Evolutionary conservation across 208 protist species (phyloP).

Genomic region (Trypanosoma vivax): DNA sequence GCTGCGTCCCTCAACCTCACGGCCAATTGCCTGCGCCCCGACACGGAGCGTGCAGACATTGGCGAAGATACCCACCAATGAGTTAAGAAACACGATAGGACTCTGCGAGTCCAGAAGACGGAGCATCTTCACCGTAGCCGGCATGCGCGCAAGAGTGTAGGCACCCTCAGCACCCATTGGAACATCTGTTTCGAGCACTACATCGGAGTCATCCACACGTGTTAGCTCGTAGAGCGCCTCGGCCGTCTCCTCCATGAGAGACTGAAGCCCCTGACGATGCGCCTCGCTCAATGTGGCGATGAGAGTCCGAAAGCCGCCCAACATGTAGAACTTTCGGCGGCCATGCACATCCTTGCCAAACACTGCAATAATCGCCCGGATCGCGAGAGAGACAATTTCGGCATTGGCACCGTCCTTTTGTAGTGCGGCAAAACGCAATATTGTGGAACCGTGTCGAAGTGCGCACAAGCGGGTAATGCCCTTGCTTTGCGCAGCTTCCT

Average conservation of each 20-base stretch:
- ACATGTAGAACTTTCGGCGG: slow-evolving; percentile 27
- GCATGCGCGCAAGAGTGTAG: slow-evolving; percentile 56
- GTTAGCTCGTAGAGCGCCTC: slow-evolving; percentile 56
- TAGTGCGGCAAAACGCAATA: slow-evolving; percentile 50
- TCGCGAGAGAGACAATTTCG: slow-evolving; percentile 28
- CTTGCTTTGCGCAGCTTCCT: slow-evolving; percentile 54
- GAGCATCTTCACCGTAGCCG: slow-evolving; percentile 84
- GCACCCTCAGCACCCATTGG: slow-evolving; percentile 61
- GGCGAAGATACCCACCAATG: slow-evolving; percentile 74
- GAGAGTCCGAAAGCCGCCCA: slow-evolving; percentile 54
- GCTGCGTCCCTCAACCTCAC: slow-evolving; percentile 59
- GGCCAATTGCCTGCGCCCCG: slow-evolving; percentile 54
- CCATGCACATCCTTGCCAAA: slow-evolving; percentile 64
- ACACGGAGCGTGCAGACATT: slow-evolving; percentile 65
- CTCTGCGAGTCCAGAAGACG: slow-evolving; percentile 73
- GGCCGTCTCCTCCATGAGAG: slow-evolving; percentile 66
- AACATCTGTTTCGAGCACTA: slow-evolving; percentile 67
- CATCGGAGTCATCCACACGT: slow-evolving; percentile 58
- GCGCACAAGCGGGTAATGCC: slow-evolving; percentile 42
- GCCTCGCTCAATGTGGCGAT: slow-evolving; percentile 69
- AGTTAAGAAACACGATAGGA: slow-evolving; percentile 64
- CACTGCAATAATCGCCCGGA: slow-evolving; percentile 46
- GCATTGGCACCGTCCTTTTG: slow-evolving; percentile 67
- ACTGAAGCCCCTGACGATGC: slow-evolving; percentile 65
- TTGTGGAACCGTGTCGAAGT: slow-evolving; percentile 27